Evolutionary conservation across 164 flowering plant genomes (phyloP).

Genomic region (Kingdonia uniflora): DNA sequence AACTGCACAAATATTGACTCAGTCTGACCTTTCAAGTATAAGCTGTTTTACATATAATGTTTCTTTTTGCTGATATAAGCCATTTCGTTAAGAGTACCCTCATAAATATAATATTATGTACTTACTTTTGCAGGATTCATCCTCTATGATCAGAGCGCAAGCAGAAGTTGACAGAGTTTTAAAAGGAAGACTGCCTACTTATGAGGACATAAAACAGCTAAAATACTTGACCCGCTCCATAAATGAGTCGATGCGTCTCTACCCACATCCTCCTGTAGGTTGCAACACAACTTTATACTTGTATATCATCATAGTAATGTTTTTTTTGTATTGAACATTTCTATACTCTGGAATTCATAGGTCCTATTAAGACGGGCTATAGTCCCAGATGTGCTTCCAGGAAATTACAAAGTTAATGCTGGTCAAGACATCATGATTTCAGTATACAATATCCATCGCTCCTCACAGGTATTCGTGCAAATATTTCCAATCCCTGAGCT

Average conservation of each 20-base stretch:
- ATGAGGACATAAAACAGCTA: slow-evolving; percentile 68
- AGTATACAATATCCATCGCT: slow-evolving; percentile 86
- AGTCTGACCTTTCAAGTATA: too few relatives aligned
- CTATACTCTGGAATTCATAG: slow-evolving; percentile 21
- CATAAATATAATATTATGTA: too few relatives aligned
- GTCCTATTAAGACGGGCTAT: slow-evolving; percentile 83
- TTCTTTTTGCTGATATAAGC: too few relatives aligned
- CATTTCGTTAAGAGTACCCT: too few relatives aligned
- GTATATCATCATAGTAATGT: neutral
- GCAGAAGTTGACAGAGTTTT: slow-evolving; percentile 83
- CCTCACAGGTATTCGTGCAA: slow-evolving; percentile 47
- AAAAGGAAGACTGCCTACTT: slow-evolving; percentile 63
- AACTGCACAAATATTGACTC: too few relatives aligned
- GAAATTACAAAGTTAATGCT: slow-evolving; percentile 70
- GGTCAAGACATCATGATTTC: slow-evolving; percentile 99
- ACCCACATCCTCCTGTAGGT: slow-evolving; percentile 98
- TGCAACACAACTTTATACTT: slow-evolving; percentile 7
- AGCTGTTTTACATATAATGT: too few relatives aligned
- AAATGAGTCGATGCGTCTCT: slow-evolving; percentile 79
- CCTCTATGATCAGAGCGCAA: slow-evolving; percentile 56
- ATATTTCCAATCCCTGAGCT: too few relatives aligned
- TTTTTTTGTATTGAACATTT: neutral
- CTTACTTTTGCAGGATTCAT: slow-evolving; percentile 30
- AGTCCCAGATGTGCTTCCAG: slow-evolving; percentile 76
- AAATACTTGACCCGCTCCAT: slow-evolving; percentile 78